These are phyloP conservation scores for Komagataella mondaviorum DNA, from an alignment of 805 yeast genomes.

Conservation along the genomic window DNA sequence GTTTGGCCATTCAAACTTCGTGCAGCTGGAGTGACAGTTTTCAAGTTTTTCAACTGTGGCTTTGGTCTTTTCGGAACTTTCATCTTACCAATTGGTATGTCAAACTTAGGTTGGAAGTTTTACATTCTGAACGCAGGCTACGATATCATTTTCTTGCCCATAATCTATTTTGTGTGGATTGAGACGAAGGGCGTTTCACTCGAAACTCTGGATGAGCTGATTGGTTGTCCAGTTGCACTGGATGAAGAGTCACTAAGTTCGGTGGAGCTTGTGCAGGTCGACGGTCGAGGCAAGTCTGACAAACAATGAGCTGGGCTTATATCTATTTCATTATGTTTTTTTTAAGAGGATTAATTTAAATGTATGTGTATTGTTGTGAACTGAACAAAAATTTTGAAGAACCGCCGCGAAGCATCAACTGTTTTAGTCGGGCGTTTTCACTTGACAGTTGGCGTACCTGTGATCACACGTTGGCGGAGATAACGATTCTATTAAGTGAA, in stretches of 20 bases:
- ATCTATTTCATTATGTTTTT: too few relatives aligned
- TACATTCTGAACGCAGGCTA: constrained; percentile 13
- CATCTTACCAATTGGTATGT: constrained; percentile 17
- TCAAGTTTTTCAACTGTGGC: constrained; percentile 11
- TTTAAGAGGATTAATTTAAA: not conserved
- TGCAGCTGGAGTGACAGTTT: constrained; percentile 14
- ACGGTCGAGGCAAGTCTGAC: not conserved
- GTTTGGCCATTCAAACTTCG: constrained; percentile 12
- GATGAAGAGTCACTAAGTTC: not conserved
- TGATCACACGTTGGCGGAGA: too few relatives aligned
- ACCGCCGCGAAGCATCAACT: too few relatives aligned
- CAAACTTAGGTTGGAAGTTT: constrained; percentile 11
- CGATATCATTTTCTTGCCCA: constrained; percentile 9
- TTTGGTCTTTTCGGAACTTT: constrained; percentile 14
- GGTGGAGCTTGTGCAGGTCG: not conserved
- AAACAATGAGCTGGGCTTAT: not conserved
- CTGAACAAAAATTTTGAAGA: too few relatives aligned
- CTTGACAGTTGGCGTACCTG: too few relatives aligned
- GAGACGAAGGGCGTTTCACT: constrained; percentile 14
- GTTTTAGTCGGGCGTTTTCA: too few relatives aligned
- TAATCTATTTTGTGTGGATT: constrained; percentile 12
- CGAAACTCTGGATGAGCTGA: constrained; percentile 15
- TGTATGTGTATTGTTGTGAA: too few relatives aligned
- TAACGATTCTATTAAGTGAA: too few relatives aligned
- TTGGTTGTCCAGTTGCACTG: constrained; percentile 5